Percentiles rank a stretch among this genome's conserved stretches.
Conservation (phyloP, 2,329 filamentous ascomycete genomes). For the Taxawa tesnikishii region DNA sequence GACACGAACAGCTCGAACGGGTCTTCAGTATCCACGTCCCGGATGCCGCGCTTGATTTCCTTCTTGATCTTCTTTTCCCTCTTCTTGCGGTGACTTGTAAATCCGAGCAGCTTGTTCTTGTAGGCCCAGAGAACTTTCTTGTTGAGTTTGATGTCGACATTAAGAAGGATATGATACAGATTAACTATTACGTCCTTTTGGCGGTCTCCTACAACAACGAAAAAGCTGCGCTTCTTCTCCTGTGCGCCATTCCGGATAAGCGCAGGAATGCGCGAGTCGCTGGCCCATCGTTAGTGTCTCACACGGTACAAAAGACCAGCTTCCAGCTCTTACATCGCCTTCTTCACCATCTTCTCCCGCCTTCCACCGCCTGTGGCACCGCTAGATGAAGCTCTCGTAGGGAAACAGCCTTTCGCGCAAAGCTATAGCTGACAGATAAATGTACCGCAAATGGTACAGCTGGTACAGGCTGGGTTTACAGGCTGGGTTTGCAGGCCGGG, state of each 20-base stretch:
- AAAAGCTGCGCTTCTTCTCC: conserved; percentile 97
- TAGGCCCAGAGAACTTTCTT: conserved; percentile 98
- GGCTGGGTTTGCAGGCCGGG: too few relatives aligned
- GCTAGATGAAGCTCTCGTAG: too few relatives aligned
- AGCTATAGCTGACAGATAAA: too few relatives aligned
- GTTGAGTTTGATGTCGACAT: conserved; percentile 81
- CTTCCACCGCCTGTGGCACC: too few relatives aligned
- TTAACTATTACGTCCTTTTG: conserved; percentile 96
- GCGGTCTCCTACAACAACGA: conserved; percentile 87
- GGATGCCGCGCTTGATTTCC: conserved; percentile 87
- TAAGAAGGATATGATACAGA: conserved; percentile 85
- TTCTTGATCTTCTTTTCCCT: conserved; percentile 97
- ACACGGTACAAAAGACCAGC: too few relatives aligned
- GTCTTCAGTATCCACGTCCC: conserved; percentile 85
- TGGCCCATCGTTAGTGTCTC: conserved; percentile 22
- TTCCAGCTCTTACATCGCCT: conserved; percentile 28
- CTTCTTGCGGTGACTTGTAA: conserved; percentile 95
- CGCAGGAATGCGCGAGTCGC: conserved; percentile 80
- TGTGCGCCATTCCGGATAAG: conserved; percentile 84
- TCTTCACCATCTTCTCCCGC: conserved; percentile 41
- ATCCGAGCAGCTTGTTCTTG: conserved; percentile 92
- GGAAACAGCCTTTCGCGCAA: too few relatives aligned
- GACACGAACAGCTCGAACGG: conserved; percentile 96
- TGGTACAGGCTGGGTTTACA: too few relatives aligned
- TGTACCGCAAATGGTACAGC: too few relatives aligned